A percentile compares a stretch with the other conserved stretches of the same genome.
These are phyloP conservation scores for Botrytis elliptica DNA, from an alignment of 2,329 filamentous ascomycete genomes.

Conservation along the genomic window DNA sequence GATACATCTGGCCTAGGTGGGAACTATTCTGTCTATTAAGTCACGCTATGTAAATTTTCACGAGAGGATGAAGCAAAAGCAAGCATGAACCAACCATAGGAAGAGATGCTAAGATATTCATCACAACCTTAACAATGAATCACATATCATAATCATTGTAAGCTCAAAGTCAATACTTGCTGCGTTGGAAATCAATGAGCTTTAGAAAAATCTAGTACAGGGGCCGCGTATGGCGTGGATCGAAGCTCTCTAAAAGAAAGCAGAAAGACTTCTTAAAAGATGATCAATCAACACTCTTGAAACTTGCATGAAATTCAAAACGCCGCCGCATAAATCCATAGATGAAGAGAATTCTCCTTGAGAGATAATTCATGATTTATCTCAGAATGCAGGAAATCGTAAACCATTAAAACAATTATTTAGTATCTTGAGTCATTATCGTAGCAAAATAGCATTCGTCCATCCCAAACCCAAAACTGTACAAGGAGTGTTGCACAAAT, in stretches of 20 bases:
- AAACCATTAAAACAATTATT: constrained; percentile 1
- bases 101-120: background rate
- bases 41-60: background rate
- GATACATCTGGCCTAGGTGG: background rate
- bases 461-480: background rate
- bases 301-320: constrained; percentile 5
- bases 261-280: background rate
- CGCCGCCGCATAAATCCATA: background rate
- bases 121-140: background rate
- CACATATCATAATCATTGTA: background rate
- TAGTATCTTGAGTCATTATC: constrained; percentile 9
- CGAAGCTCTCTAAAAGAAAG: background rate
- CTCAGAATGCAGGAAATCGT: background rate
- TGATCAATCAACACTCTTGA: background rate
- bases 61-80: background rate
- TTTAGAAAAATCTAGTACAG: background rate
- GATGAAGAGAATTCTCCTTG: background rate
- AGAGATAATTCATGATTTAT: background rate
- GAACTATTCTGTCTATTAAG: background rate
- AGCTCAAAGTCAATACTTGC: background rate
- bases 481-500: background rate
- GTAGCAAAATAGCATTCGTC: constrained; percentile 2
- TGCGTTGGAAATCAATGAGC: background rate
- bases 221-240: background rate
- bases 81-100: no score